These are phyloP conservation scores for Ampelomyces quisqualis DNA, from an alignment of 2,329 filamentous ascomycete species.

Conservation along the genomic window DNA sequence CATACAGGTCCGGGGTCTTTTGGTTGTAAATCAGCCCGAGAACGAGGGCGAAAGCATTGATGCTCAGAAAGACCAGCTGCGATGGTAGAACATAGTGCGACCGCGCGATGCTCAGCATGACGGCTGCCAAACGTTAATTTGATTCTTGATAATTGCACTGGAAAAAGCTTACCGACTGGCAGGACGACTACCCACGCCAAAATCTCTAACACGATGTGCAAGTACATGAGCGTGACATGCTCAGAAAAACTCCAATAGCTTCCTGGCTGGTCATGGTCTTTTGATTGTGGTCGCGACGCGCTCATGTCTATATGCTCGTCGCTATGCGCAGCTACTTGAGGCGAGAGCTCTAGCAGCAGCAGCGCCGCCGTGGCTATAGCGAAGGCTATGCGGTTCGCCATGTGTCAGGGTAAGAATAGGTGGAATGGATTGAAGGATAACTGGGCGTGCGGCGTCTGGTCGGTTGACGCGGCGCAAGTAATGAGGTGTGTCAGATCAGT, in stretches of 20 bases:
- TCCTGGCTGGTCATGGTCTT: constrained; percentile 32
- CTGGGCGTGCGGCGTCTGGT: no score
- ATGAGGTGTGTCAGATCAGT: no score
- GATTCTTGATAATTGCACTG: constrained; percentile 3
- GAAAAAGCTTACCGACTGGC: constrained; percentile 63
- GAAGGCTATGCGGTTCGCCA: constrained; percentile 26
- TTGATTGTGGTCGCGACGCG: constrained; percentile 20
- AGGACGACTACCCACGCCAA: constrained; percentile 71
- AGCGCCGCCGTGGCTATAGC: constrained; percentile 39
- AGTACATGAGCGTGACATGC: constrained; percentile 60
- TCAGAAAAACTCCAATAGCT: constrained; percentile 63
- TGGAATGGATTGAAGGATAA: constrained; percentile 1
- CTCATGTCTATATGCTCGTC: constrained; percentile 35
- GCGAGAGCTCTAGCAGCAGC: constrained; percentile 45
- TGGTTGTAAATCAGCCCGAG: constrained; percentile 64
- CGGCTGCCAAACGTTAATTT: constrained; percentile 55
- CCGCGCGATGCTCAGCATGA: constrained; percentile 81
- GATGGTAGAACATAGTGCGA: constrained; percentile 70
- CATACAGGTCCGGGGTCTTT: constrained; percentile 81
- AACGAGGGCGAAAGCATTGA: constrained; percentile 47
- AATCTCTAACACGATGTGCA: constrained; percentile 70
- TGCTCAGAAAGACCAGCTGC: constrained; percentile 59
- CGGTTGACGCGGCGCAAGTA: no score
- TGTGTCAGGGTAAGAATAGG: constrained; percentile 14
- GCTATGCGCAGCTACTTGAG: constrained; percentile 47